These are phyloP conservation scores for Taxawa tesnikishii DNA, from an alignment of 2,329 filamentous ascomycete genomes.

Conservation along the genomic window DNA sequence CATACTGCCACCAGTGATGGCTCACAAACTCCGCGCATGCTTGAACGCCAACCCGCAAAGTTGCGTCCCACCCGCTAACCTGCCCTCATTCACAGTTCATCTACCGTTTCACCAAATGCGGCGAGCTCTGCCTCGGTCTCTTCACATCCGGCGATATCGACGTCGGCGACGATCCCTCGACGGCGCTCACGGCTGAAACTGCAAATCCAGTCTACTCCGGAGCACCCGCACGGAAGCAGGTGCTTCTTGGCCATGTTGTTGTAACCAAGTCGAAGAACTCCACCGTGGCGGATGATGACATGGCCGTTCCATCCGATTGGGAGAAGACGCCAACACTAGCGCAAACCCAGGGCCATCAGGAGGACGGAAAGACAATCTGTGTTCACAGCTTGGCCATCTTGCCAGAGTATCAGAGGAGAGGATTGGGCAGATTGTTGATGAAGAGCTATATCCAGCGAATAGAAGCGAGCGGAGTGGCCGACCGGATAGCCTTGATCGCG, in stretches of 20 bases:
- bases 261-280: slow-evolving; percentile 55
- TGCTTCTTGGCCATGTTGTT: slow-evolving; percentile 68
- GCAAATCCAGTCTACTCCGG: slow-evolving; percentile 48
- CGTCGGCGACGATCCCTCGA: slow-evolving; percentile 32
- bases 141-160: slow-evolving; percentile 56
- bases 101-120: slow-evolving; percentile 63
- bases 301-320: slow-evolving; percentile 63
- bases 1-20: no score
- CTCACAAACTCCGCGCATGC: no score
- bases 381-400: slow-evolving; percentile 74
- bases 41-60: no score
- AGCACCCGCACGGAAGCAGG: slow-evolving; percentile 43
- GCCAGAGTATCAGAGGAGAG: slow-evolving; percentile 60
- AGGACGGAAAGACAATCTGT: slow-evolving; percentile 61
- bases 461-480: slow-evolving; percentile 54
- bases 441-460: slow-evolving; percentile 68
- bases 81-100: slow-evolving; percentile 42
- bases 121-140: slow-evolving; percentile 66
- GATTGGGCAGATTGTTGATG: slow-evolving; percentile 62
- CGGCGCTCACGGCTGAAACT: slow-evolving; percentile 41
- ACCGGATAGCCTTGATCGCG: slow-evolving; percentile 64
- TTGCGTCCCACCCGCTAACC: no score
- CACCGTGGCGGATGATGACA: slow-evolving; percentile 61
- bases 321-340: slow-evolving; percentile 21
- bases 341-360: slow-evolving; percentile 50